phyloP scores from a whole-genome alignment of 148 eudicot genomes.

The Simmondsia chinensis region DNA sequence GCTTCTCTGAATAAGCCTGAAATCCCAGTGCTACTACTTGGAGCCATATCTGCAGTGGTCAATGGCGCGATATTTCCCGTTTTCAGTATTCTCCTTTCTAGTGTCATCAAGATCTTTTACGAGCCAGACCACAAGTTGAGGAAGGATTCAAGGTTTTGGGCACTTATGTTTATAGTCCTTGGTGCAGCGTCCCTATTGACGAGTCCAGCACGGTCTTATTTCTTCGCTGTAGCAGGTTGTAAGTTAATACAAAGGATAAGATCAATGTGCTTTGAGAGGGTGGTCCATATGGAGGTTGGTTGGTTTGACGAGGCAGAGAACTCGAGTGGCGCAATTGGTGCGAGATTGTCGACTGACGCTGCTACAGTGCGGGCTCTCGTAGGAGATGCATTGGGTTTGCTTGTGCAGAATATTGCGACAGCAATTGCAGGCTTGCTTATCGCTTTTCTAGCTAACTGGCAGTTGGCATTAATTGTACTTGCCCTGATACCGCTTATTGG shows the following conservation, averaged over 20 bases:
- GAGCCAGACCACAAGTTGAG: slow-evolving; percentile 18
- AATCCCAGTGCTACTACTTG: slow-evolving; percentile 19
- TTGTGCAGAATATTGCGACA: slow-evolving; percentile 54
- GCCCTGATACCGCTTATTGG: slow-evolving; percentile 61
- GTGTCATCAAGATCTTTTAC: slow-evolving; percentile 19
- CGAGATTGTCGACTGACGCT: slow-evolving; percentile 72
- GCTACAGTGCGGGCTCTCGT: slow-evolving; percentile 62
- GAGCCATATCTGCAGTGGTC: slow-evolving; percentile 14
- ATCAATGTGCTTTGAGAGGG: slow-evolving; percentile 58
- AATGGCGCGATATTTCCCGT: slow-evolving; percentile 21
- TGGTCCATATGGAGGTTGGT: slow-evolving; percentile 66
- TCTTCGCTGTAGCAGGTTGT: slow-evolving; percentile 25
- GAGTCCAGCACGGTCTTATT: slow-evolving; percentile 15
- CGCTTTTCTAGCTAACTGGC: slow-evolving; percentile 73
- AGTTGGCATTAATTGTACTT: slow-evolving; percentile 56
- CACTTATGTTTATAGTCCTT: slow-evolving; percentile 18
- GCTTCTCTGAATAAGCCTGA: slow-evolving; percentile 29
- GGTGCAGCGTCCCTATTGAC: slow-evolving; percentile 17
- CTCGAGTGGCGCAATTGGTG: slow-evolving; percentile 79
- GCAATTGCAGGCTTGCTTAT: slow-evolving; percentile 50
- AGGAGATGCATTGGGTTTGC: slow-evolving; percentile 65
- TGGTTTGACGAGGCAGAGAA: slow-evolving; percentile 74
- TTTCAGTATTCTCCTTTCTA: slow-evolving; percentile 19
- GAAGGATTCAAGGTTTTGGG: slow-evolving; percentile 22
- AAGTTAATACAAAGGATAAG: slow-evolving; percentile 23